phyloP scores from a whole-genome alignment of 2,329 filamentous ascomycete genomes.

The Colletotrichum tanaceti region DNA sequence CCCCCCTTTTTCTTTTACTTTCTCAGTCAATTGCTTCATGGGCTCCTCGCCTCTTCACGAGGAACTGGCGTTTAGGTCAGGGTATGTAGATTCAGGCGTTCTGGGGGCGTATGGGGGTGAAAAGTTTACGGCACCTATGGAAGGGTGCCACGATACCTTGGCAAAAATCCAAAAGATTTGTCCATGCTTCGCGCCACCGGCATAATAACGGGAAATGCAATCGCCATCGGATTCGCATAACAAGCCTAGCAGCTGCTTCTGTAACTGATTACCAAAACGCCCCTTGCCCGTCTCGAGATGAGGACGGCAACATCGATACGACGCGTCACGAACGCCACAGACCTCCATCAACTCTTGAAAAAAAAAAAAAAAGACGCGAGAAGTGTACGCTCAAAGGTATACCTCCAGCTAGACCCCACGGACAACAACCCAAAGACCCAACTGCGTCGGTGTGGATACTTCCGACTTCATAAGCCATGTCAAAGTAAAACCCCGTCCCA shows the following conservation, averaged over 20 bases:
- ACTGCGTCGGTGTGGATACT: neutral
- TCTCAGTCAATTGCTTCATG: neutral
- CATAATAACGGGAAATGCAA: neutral
- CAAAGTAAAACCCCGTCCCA: neutral
- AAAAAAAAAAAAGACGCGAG: neutral
- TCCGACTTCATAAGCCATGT: conserved; percentile 5
- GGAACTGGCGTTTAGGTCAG: conserved; percentile 20
- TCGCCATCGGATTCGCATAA: neutral
- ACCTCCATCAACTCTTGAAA: neutral
- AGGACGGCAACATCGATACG: neutral
- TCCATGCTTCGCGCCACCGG: neutral
- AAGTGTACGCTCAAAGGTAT: neutral
- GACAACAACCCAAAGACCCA: neutral
- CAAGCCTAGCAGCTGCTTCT: neutral
- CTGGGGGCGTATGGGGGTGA: conserved; percentile 10
- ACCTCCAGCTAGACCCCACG: neutral
- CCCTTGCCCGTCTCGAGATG: neutral
- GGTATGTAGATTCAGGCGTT: conserved; percentile 21
- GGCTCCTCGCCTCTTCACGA: neutral
- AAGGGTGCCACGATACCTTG: conserved; percentile 17
- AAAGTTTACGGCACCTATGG: conserved; percentile 15
- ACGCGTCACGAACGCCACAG: conserved; percentile 4
- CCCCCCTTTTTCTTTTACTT: neutral
- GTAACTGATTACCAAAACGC: neutral
- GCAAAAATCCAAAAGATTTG: neutral